A percentile compares a stretch with the other conserved stretches of the same genome.
These are phyloP conservation scores for Aspergillus ruber DNA, from an alignment of 2,329 filamentous ascomycete genomes.

Conservation along the genomic window DNA sequence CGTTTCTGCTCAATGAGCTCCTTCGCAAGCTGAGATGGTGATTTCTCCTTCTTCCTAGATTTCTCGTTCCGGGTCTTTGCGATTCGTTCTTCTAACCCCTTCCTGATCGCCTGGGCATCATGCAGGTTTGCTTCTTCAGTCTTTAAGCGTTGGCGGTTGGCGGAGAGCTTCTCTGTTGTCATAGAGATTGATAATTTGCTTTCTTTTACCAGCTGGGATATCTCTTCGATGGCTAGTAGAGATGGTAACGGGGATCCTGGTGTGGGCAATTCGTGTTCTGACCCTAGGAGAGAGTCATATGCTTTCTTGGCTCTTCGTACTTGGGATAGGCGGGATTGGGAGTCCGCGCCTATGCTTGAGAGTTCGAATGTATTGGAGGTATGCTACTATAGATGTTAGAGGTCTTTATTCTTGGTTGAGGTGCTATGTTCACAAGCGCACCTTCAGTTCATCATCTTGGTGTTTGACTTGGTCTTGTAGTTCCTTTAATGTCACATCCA, in stretches of 20 bases:
- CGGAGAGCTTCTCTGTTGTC: constrained; percentile 35
- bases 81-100: constrained; percentile 53
- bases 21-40: constrained; percentile 55
- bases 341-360: constrained; percentile 21
- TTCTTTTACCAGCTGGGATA: constrained; percentile 58
- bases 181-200: constrained; percentile 53
- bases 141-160: constrained; percentile 35
- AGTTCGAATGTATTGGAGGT: constrained; percentile 25
- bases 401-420: background rate
- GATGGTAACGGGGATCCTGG: constrained; percentile 63
- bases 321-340: constrained; percentile 37
- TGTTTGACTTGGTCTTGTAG: constrained; percentile 51
- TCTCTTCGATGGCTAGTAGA: constrained; percentile 63
- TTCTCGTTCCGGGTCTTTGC: constrained; percentile 53
- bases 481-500: constrained; percentile 63
- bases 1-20: constrained; percentile 58
- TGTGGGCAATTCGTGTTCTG: constrained; percentile 60
- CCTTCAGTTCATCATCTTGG: constrained; percentile 43
- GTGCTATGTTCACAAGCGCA: constrained; percentile 16
- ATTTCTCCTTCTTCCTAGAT: constrained; percentile 52
- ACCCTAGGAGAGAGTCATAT: constrained; percentile 57
- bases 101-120: constrained; percentile 43
- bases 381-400: constrained; percentile 21
- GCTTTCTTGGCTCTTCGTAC: constrained; percentile 54
- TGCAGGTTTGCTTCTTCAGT: constrained; percentile 41